A percentile compares a stretch with the other conserved stretches of the same genome.
These are phyloP conservation scores for Thelonectria blattea DNA, from an alignment of 2,329 filamentous ascomycete genomes.

Conservation along the genomic window DNA sequence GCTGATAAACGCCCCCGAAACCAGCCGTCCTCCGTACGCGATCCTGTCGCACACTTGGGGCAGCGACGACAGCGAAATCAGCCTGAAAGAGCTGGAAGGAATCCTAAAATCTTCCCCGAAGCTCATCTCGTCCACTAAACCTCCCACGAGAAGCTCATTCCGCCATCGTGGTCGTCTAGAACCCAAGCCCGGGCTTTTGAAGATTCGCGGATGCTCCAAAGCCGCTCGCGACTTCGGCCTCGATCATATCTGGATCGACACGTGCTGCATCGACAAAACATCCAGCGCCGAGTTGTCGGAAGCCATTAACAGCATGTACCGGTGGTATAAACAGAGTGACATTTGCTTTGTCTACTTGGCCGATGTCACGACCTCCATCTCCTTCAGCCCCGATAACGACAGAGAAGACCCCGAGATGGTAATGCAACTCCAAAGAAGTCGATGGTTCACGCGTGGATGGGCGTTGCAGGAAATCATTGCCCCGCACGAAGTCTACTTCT, in stretches of 20 bases:
- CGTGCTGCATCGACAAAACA: constrained; percentile 28
- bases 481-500: constrained; percentile 2
- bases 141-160: too few species aligned
- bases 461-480: constrained; percentile 20
- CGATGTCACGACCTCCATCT: constrained; percentile 3
- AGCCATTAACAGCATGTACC: constrained; percentile 29
- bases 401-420: neutral
- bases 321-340: constrained; percentile 18
- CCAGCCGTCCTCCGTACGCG: constrained; percentile 1
- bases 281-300: constrained; percentile 24
- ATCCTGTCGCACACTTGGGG: constrained; percentile 20
- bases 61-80: constrained; percentile 3
- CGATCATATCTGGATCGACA: constrained; percentile 21
- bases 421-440: neutral
- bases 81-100: constrained; percentile 5
- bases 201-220: neutral
- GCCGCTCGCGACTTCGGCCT: neutral
- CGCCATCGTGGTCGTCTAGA: neutral
- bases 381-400: neutral
- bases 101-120: too few species aligned
- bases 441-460: constrained; percentile 25
- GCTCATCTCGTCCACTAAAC: neutral
- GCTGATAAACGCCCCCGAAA: neutral
- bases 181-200: neutral
- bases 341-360: constrained; percentile 24